Base-by-base conservation (phyloP, 495 filamentous ascomycete species). In the Xylaria palmicola region DNA sequence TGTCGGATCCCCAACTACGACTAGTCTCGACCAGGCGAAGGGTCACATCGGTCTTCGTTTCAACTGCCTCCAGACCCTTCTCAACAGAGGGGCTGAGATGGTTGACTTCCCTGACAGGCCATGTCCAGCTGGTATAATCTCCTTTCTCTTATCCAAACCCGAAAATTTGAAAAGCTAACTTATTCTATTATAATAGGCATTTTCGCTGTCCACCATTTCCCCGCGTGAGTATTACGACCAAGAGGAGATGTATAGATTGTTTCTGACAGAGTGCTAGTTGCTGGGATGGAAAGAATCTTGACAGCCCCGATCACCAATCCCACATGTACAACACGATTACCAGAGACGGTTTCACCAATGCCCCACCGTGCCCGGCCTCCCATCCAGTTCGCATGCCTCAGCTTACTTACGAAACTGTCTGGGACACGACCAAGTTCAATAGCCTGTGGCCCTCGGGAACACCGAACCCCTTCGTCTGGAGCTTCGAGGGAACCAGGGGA, bases 271-370 rank as follows among this genome's bases (percentile, higher is more conserved):
- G 13, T 0, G 45, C 27, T 24, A 77, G 77, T 59, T 79, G 80
- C 71, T 85, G 82, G 82, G 82, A 86, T 65, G 83, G 82, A 53
- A 77, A 80, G 67, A 84, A 83, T 65, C 73, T 84, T n/a, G 82
- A 84, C 68, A 81, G 78, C 45, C 75, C 78, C 27, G 79, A 85
- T 70, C 83, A 85, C 68, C 75, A 78, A 45, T 77, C 79, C 13
- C 83, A 86, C 74, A 79, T 79, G 77, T 78, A 70, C 70, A 74
- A 73, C 66, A 79, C 77, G 4, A 72, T 72, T 34, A 67, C 55
- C 12, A 29, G 40, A 53, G 75, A 77, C 27, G 74, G 75, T 22
- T 81, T 81, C 68, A 58, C 62, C 30, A 68, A 72, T 41, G 72
- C 72, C 7, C 76, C 76, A 1, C 53, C 77, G 6, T 83, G 81